Evolutionary conservation across 768 basidiomycete species (phyloP), one percentile per base, ranked within the genome.

Genomic region (Tricholoma hemisulphureum): DNA sequence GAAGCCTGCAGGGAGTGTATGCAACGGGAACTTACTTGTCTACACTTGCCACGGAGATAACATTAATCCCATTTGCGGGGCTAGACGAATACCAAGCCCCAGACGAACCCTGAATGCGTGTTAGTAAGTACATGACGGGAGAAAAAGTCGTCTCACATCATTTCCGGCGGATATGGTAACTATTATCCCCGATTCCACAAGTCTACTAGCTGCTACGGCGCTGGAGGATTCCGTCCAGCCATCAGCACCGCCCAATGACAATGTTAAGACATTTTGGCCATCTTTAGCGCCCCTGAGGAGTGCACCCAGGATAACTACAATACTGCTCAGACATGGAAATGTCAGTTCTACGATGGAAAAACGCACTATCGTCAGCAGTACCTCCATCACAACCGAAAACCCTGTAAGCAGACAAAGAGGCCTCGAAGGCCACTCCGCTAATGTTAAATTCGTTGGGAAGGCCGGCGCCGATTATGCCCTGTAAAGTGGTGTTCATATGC

Each of bases 101-200:
- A 23, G 76, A 76, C 5, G 75, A 65, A 7, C 85, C 86, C 77
- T 79, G 54, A 39, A 16, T 1, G 10, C 4, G 34, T 29, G 50
- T 28, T 53, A 16, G n/a, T 13, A 37, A 34, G 39, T 18, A 23
- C 20, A 7, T 16, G n/a, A 20, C n/a, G 34, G 50, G 52, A 8
- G 21, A 56, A 13, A 55, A 51, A 39, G 20, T 16, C 4, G 20
- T 57, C 68, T 52, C 51, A 76, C 76, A 37, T 75, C 71, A 55
- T 85, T 83, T 37, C 87, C 87, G 8, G 85, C 84, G 28, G 86
- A 80, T 34, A 86, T 82, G 10, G 83, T 85, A 37, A 89, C 81
- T 48, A 87, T 76, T 62, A 77, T 83, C 6, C 88, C 88, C 23
- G 72, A 70, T 3, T 70, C 75, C 2, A 83, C 80, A 37, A 90